Evolutionary conservation across 2,329 filamentous ascomycete species (phyloP), one percentile per base, ranked within the genome.

Genomic region (Lecanicillium sp.): DNA sequence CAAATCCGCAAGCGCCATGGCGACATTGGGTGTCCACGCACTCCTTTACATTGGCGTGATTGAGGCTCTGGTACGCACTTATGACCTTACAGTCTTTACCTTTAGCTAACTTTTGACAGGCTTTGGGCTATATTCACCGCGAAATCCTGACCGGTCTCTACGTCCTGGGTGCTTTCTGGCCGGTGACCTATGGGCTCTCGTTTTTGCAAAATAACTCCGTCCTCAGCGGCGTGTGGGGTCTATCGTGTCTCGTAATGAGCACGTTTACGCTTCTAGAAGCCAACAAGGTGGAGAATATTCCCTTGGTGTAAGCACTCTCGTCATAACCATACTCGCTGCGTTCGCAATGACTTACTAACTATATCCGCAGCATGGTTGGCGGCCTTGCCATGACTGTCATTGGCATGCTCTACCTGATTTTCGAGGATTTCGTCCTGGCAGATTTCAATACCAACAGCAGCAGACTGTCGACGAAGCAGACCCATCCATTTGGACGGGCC

Each of bases 51-150:
- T 96, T 39, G 81, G 70, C 7, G 67, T 95, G 8, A 72, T 98
- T 17, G 77, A 90, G 57, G 86, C 82, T 38, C 69, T 98, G 57
- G 82, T 86, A 65, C 60, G 71, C 64, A 17, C 5, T 7, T 17
- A 17, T 37, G 12, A 17, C 10, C 29, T 14, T 17, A 14, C 15
- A 15, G 52, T 36, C 17, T n/a, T n/a, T 29, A 17, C 28, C n/a
- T 12, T 36, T 31, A 17, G 20, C 41, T 48, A 33, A 33, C 17
- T 19, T 3, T 19, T 15, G 6, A 18, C 40, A 92, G 86, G 88
- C 92, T 17, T 71, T 94, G 63, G 89, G 87, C 36, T 98, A 98
- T 58, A 94, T 94, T 41, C 75, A 90, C 50, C 81, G 92, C 29
- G 84, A 95, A 54, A 79, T 97, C 17, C 82, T 94, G 50, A 95